These are phyloP conservation scores for Rheum nobile DNA, from an alignment of 148 eudicot genomes.

Conservation along the genomic window DNA sequence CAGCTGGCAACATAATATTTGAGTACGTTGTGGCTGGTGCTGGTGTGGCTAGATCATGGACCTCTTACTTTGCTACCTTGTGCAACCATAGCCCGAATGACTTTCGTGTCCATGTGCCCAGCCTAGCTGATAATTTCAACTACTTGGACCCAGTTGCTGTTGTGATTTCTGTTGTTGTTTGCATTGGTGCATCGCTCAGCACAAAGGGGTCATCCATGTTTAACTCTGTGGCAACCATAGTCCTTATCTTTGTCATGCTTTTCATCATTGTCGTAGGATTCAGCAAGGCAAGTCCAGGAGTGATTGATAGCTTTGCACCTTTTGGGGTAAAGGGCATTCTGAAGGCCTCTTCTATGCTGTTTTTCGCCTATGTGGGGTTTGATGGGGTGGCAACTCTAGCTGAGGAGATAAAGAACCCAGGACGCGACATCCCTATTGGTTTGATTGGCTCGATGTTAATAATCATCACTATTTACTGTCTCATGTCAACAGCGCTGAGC, in stretches of 20 bases:
- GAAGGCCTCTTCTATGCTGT: slow-evolving; percentile 55
- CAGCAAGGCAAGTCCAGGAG: slow-evolving; percentile 28
- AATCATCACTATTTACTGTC: slow-evolving; percentile 49
- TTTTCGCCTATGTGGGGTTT: slow-evolving; percentile 68
- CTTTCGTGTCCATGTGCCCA: slow-evolving; percentile 27
- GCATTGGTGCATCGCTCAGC: slow-evolving; percentile 33
- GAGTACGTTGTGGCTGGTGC: slow-evolving; percentile 52
- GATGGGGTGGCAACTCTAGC: slow-evolving; percentile 61
- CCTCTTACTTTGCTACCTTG: slow-evolving; percentile 58
- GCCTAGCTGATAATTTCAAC: slow-evolving; percentile 32
- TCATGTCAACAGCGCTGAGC: slow-evolving; percentile 47
- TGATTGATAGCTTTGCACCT: slow-evolving; percentile 42
- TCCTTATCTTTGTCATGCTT: slow-evolving; percentile 27
- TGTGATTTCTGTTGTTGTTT: slow-evolving; percentile 17
- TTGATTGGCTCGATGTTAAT: slow-evolving; percentile 60
- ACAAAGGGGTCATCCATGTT: slow-evolving; percentile 37
- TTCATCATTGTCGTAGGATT: slow-evolving; percentile 59
- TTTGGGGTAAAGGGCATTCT: slow-evolving; percentile 44
- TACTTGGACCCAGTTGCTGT: slow-evolving; percentile 64
- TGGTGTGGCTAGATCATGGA: slow-evolving; percentile 63
- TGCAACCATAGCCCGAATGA: slow-evolving; percentile 36
- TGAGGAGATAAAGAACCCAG: slow-evolving; percentile 60
- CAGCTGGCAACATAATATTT: slow-evolving; percentile 57
- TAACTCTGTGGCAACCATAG: slow-evolving; percentile 50
- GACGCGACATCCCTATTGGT: slow-evolving; percentile 55